These are phyloP conservation scores for Rhizopogon roseolus DNA, from an alignment of 768 basidiomycete genomes.

Conservation along the genomic window DNA sequence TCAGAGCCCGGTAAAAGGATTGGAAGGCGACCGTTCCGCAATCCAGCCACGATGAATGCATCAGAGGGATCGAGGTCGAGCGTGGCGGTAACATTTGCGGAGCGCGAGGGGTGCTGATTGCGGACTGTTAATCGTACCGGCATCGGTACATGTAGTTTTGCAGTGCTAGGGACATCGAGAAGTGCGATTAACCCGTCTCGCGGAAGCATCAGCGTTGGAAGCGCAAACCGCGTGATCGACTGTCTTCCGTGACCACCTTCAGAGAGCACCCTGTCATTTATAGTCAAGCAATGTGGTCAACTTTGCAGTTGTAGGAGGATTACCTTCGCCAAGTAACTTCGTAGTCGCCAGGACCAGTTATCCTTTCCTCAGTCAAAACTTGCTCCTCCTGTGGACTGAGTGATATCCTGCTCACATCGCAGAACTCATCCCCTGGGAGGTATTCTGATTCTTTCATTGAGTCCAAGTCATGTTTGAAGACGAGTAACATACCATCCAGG, in stretches of 20 bases:
- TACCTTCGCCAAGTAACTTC: constrained; percentile 65
- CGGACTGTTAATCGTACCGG: constrained; percentile 55
- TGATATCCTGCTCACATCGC: constrained; percentile 48
- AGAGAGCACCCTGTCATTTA: constrained; percentile 36
- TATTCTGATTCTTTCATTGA: constrained; percentile 39
- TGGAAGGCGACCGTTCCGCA: constrained; percentile 61
- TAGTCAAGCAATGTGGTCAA: background rate
- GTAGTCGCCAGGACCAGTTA: constrained; percentile 55
- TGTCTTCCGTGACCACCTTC: constrained; percentile 39
- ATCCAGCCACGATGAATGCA: constrained; percentile 78
- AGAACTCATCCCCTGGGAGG: constrained; percentile 60
- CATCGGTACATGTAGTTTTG: constrained; percentile 58
- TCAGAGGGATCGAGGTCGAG: constrained; percentile 67
- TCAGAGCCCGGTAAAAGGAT: constrained; percentile 72
- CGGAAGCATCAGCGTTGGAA: constrained; percentile 64
- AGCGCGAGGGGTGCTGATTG: constrained; percentile 57
- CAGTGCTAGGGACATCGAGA: constrained; percentile 56
- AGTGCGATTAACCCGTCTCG: constrained; percentile 61
- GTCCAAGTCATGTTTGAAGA: background rate
- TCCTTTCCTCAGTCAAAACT: constrained; percentile 22
- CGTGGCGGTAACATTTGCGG: constrained; percentile 66
- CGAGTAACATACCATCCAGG: constrained; percentile 37
- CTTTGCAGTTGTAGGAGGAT: constrained; percentile 2
- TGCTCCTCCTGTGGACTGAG: constrained; percentile 39
- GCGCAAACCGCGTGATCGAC: constrained; percentile 44